Base-by-base conservation (phyloP, 2,329 filamentous ascomycete species). In the Eutypella sp. region DNA sequence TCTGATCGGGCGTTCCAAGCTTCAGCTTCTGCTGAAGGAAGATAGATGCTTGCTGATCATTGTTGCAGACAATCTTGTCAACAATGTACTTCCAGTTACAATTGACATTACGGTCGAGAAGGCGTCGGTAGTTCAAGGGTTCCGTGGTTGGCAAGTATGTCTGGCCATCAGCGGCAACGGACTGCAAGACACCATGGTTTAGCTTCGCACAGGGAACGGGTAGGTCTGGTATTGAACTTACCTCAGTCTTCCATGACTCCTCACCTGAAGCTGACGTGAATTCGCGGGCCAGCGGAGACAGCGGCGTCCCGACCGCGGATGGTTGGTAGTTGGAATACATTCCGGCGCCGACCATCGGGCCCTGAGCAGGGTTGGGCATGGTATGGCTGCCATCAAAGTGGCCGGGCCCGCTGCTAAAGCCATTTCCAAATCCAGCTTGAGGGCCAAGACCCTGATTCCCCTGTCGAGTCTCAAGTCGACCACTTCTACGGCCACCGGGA, bases 21-120 rank as follows among this genome's bases (percentile, higher is more conserved):
- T 99, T 99, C 57, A 99, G 86, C 73, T 99, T 99, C 71, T 99
- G 93, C 67, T 99, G 93, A 38, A 99, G 75, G 69, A 99, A 99
- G 60, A 99, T 97, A 2, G 93, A 99, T 9, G 95, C 93, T 68
- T 99, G 93, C 68, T 99, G 93, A 63, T 99, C 93, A 66, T 99
- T 97, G 72, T 91, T 96, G 79, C 89, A 95, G 55, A 99, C 91
- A 63, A 99, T 99, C 75, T 97, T 97, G 73, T 99, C 92, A 45
- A 99, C 93, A 57, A 99, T 96, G 65, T 96, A 96, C 71, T 93
- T 95, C 93, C 92, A 99, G 72, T 99, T 95, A 71, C 92, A 97
- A 61, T 88, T 95, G 67, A 95, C 89, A 63, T 92, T 96, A 61
- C 91, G 90, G 62, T 99, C 93, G 40, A 97, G 81, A 33, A 99